These are phyloP conservation scores for Meripilus lineatus DNA, from an alignment of 1,284 basidiomycete genomes.

Conservation along the genomic window DNA sequence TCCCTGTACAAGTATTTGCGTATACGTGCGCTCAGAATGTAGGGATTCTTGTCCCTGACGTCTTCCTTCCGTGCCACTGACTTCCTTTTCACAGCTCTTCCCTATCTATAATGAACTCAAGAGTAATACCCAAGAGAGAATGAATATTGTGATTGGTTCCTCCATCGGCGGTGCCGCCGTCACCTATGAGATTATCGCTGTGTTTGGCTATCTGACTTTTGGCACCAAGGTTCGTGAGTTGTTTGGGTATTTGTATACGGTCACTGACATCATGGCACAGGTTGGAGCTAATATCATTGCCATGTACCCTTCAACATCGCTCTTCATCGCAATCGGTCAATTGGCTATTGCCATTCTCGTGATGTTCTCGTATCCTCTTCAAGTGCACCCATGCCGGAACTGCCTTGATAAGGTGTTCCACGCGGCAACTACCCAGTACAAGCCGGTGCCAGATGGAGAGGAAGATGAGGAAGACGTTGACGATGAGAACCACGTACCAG, in stretches of 20 bases:
- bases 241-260: not conserved
- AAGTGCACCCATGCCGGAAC: slow-evolving; percentile 91
- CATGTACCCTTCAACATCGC: slow-evolving; percentile 91
- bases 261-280: slow-evolving; percentile 29
- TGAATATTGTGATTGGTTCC: slow-evolving; percentile 84
- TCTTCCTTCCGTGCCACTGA: not conserved
- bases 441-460: slow-evolving; percentile 18
- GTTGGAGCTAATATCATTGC: slow-evolving; percentile 91
- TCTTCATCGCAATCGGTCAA: slow-evolving; percentile 91
- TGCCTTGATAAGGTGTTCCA: slow-evolving; percentile 89
- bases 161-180: slow-evolving; percentile 80
- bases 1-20: slow-evolving; percentile 95
- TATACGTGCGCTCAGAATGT: slow-evolving; percentile 92
- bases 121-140: slow-evolving; percentile 73
- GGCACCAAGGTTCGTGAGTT: slow-evolving; percentile 62
- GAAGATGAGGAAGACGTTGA: slow-evolving; percentile 43
- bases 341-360: slow-evolving; percentile 91
- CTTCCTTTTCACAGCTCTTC: slow-evolving; percentile 54
- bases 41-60: slow-evolving; percentile 22
- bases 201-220: slow-evolving; percentile 95
- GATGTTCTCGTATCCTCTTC: slow-evolving; percentile 88
- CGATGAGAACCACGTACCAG: slow-evolving; percentile 49
- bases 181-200: slow-evolving; percentile 79
- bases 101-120: slow-evolving; percentile 93
- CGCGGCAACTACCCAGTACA: slow-evolving; percentile 28